Evolutionary conservation across 257 asterid genomes (phyloP).

Genomic region (Phtheirospermum japonicum): DNA sequence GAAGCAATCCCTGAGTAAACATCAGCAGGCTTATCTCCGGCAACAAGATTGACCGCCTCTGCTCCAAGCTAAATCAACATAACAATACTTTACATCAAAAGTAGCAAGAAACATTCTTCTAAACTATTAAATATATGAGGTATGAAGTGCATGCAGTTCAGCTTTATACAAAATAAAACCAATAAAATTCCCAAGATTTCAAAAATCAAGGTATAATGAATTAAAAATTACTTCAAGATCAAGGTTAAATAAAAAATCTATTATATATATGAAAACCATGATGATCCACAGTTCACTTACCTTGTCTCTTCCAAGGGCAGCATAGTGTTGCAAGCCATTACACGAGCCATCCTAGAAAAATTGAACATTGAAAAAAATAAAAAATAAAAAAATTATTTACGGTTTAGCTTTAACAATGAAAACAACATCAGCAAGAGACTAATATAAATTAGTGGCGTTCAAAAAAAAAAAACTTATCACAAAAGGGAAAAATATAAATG

Average conservation of each 20-base stretch:
- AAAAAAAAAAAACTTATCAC: neutral
- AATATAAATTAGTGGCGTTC: neutral
- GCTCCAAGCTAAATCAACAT: constrained; percentile 76
- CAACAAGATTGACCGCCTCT: constrained; percentile 89
- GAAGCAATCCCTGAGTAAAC: constrained; percentile 97
- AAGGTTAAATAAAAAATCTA: neutral
- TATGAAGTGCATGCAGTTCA: constrained; percentile 10
- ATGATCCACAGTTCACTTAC: constrained; percentile 38
- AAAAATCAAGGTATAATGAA: constrained; percentile 9
- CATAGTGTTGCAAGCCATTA: constrained; percentile 98
- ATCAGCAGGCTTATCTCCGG: constrained; percentile 96
- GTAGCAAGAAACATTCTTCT: neutral
- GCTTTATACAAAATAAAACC: constrained; percentile 6
- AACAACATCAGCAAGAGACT: neutral
- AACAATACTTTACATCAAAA: constrained; percentile 20
- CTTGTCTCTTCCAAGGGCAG: constrained; percentile 99
- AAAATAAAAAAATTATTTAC: too few relatives aligned
- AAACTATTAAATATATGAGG: constrained; percentile 9
- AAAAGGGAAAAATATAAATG: neutral
- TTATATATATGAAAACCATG: constrained; percentile 6
- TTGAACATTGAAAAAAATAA: constrained; percentile 6
- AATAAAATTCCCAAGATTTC: constrained; percentile 18
- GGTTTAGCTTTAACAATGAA: constrained; percentile 16
- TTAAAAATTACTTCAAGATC: constrained; percentile 4
- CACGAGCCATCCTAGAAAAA: constrained; percentile 93